phyloP scores from a whole-genome alignment of 1,139 yeast genomes.

The Lodderomyces theae region DNA sequence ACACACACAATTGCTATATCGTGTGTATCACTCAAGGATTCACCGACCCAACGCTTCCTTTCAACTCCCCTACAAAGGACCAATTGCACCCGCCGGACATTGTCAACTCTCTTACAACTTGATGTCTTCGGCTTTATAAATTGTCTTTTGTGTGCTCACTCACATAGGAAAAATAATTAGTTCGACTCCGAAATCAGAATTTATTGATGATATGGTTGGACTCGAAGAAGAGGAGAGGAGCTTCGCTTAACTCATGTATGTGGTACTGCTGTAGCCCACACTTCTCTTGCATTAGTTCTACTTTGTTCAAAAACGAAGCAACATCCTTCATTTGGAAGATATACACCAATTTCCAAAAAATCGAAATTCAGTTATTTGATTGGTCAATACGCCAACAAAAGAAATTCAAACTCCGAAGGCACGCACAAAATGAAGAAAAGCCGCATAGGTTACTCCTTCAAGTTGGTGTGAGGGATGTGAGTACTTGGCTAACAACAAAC shows the following conservation, averaged over 20 bases:
- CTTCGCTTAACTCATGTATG: too few species aligned
- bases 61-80: too few species aligned
- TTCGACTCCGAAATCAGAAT: slow-evolving; percentile 3
- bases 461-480: background rate
- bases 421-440: background rate
- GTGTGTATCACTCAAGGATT: too few species aligned
- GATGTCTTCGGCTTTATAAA: background rate
- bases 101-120: too few species aligned
- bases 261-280: too few species aligned
- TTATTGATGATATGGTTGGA: background rate
- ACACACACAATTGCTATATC: too few species aligned
- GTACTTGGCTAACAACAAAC: too few species aligned
- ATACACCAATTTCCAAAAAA: too few species aligned
- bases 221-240: background rate
- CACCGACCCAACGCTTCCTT: too few species aligned
- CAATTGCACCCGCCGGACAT: too few species aligned
- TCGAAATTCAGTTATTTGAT: background rate
- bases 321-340: too few species aligned
- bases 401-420: background rate
- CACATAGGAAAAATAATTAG: background rate
- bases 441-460: background rate
- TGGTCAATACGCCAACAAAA: background rate
- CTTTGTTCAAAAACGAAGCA: background rate
- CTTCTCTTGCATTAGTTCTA: background rate
- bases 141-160: background rate